phyloP scores from a whole-genome alignment of 345 rosid species.

The Clarkia xantiana region DNA sequence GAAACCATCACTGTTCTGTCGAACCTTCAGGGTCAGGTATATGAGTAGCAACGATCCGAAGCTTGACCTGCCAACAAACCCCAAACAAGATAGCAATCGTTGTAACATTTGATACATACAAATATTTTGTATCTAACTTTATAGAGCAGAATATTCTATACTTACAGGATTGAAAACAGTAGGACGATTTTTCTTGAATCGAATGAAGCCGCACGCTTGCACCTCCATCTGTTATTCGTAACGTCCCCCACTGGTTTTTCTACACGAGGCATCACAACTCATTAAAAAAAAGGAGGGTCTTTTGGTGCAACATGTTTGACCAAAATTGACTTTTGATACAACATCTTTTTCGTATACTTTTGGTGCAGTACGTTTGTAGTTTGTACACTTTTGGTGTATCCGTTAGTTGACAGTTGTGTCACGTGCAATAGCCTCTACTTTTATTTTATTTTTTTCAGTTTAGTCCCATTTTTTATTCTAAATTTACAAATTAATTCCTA shows the following conservation, averaged over 20 bases:
- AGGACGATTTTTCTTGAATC: conserved; percentile 81
- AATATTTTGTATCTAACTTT: too few species aligned
- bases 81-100: not conserved
- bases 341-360: too few species aligned
- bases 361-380: too few species aligned
- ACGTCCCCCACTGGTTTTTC: conserved; percentile 47
- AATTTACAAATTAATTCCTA: too few species aligned
- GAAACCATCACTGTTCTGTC: conserved; percentile 37
- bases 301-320: too few species aligned
- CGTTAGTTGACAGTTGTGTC: too few species aligned
- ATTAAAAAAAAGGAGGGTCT: too few species aligned
- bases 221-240: conserved; percentile 76
- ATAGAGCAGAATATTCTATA: not conserved
- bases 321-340: too few species aligned
- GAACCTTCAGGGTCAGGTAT: conserved; percentile 68
- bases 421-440: too few species aligned
- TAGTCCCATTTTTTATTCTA: too few species aligned
- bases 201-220: conserved; percentile 68
- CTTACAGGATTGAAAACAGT: conserved; percentile 82
- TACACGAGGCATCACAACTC: conserved; percentile 10
- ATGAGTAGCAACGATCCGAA: conserved; percentile 76
- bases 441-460: too few species aligned
- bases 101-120: not conserved
- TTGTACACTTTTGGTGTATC: too few species aligned
- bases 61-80: conserved; percentile 56